These are phyloP conservation scores for Galerina marginata DNA, from an alignment of 768 basidiomycete genomes.

Conservation along the genomic window DNA sequence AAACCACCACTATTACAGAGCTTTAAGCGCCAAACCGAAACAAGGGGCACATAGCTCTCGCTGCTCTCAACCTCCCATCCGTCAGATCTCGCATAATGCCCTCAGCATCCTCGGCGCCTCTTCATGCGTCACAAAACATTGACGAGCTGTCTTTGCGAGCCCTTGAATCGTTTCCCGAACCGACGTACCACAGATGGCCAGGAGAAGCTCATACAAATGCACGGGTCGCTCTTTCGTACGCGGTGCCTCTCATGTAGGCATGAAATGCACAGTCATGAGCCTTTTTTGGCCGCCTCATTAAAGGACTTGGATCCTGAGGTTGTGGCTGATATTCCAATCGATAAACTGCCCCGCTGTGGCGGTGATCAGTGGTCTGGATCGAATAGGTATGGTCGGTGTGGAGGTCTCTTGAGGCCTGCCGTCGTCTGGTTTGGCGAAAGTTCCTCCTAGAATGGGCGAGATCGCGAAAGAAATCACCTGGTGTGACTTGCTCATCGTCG, in stretches of 20 bases:
- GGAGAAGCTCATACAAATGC: constrained; percentile 49
- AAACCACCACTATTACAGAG: constrained; percentile 22
- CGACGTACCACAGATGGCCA: constrained; percentile 7
- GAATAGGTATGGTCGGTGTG: constrained; percentile 38
- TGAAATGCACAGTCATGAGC: constrained; percentile 14
- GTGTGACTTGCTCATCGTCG: constrained; percentile 45
- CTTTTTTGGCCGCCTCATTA: not conserved
- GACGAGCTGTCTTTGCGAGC: constrained; percentile 46
- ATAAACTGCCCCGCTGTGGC: constrained; percentile 35
- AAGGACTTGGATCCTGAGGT: constrained; percentile 1
- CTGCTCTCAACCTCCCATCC: constrained; percentile 38
- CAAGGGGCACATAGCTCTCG: constrained; percentile 48
- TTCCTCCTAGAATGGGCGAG: constrained; percentile 36
- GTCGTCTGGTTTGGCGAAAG: constrained; percentile 56
- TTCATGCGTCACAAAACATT: constrained; percentile 54
- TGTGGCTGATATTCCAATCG: constrained; percentile 27
- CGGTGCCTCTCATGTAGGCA: constrained; percentile 41
- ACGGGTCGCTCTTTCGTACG: constrained; percentile 51
- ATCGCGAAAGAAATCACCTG: constrained; percentile 36
- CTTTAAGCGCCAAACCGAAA: constrained; percentile 49
- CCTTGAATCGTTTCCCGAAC: constrained; percentile 24
- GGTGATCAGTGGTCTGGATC: constrained; percentile 29
- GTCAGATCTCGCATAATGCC: constrained; percentile 38
- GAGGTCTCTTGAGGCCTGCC: constrained; percentile 41
- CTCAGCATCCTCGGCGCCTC: constrained; percentile 29